phyloP scores from a whole-genome alignment of 129 eudicot species.

The Escallonia herrerae region DNA sequence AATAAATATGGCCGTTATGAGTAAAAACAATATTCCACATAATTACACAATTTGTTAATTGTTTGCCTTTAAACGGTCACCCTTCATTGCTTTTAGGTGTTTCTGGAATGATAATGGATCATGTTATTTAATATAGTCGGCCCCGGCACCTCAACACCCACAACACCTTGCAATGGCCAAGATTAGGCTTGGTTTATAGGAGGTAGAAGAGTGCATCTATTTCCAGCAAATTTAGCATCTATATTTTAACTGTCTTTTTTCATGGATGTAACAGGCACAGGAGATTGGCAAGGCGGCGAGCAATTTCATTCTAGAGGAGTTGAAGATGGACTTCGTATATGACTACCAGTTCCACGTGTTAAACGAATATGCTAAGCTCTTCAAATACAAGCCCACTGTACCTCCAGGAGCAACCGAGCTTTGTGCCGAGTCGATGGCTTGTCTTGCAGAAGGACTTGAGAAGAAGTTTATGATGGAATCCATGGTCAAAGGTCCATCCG shows the following conservation, averaged over 20 bases:
- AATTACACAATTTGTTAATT: no score
- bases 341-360: conserved; percentile 93
- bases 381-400: conserved; percentile 66
- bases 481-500: conserved; percentile 51
- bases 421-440: conserved; percentile 78
- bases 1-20: no score
- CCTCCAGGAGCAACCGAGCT: conserved; percentile 59
- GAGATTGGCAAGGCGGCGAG: conserved; percentile 76
- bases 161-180: no score
- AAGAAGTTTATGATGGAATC: conserved; percentile 69
- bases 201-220: background rate
- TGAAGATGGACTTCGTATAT: conserved; percentile 71
- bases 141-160: no score
- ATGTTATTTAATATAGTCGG: no score
- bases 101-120: no score
- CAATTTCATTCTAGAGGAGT: conserved; percentile 61
- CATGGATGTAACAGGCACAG: conserved; percentile 41
- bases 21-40: no score
- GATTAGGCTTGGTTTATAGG: no score
- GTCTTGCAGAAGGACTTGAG: conserved; percentile 49
- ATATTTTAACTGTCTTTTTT: no score
- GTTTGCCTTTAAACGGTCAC: no score
- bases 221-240: conserved; percentile 2
- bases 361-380: conserved; percentile 68
- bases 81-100: no score